Conservation (phyloP, 345 rosid species). For the Citrus hindsii region DNA sequence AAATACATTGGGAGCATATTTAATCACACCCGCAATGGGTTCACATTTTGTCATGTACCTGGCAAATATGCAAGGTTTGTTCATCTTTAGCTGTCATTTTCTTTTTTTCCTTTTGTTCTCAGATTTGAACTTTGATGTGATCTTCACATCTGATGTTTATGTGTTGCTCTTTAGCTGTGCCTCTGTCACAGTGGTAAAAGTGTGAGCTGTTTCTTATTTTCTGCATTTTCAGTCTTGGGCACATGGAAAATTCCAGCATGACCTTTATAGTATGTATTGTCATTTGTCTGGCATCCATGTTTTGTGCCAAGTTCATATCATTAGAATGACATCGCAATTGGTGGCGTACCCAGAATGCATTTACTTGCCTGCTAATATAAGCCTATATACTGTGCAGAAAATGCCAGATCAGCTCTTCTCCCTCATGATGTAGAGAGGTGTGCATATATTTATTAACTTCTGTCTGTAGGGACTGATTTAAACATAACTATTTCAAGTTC, state of each 20-base stretch:
- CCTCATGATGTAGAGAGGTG: slow-evolving; percentile 68
- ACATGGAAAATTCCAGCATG: neutral
- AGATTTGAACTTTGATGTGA: neutral
- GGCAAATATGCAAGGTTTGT: slow-evolving; percentile 82
- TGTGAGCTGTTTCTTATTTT: neutral
- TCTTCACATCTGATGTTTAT: neutral
- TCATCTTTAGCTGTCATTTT: neutral
- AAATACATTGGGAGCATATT: slow-evolving; percentile 75
- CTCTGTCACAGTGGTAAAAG: neutral
- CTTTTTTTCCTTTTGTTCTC: neutral
- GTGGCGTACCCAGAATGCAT: neutral
- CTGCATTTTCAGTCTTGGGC: neutral
- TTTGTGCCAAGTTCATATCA: slow-evolving; percentile 7
- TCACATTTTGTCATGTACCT: slow-evolving; percentile 92
- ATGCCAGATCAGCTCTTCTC: slow-evolving; percentile 72
- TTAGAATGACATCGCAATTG: neutral
- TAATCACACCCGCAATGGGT: slow-evolving; percentile 86
- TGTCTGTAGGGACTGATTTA: neutral
- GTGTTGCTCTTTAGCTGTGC: neutral
- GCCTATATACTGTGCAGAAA: slow-evolving; percentile 46
- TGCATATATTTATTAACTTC: neutral
- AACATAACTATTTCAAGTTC: neutral
- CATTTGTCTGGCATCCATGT: neutral
- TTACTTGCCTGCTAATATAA: slow-evolving; percentile 6
- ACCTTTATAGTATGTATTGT: neutral